Evolutionary conservation across 768 basidiomycete genomes (phyloP), one percentile per base, ranked within the genome.

Genomic region (Lyophyllum shimeji): DNA sequence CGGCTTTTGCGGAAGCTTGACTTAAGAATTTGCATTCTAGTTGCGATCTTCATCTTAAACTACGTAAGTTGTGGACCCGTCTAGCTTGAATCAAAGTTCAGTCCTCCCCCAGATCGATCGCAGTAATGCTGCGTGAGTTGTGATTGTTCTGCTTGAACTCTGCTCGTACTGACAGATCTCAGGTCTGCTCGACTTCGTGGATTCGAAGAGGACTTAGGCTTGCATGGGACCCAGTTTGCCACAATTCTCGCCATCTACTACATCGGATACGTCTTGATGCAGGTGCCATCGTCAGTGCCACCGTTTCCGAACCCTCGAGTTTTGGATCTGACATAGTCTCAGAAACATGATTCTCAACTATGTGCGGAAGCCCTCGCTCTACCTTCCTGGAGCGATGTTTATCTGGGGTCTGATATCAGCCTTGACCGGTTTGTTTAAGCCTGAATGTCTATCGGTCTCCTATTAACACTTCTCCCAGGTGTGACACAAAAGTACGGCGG

Each of bases 321-420:
- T 15, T 2, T 15, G 5, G 17, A n/a, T 40, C 39, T 40, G 39
- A 40, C 2, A 9, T 75, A 76, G 21, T 74, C 75, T 20, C 59
- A 84, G 83, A 17, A 85, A 85, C 54, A 83, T 85, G 78, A 74
- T 85, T 53, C 64, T 86, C 46, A 80, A 82, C 62, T 66, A 75
- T 55, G 75, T 81, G n/a, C 80, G 77, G 47, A 62, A 72, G 61
- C 84, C 83, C 0, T 85, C 83, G 9, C 49, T 82, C 52, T 82
- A 83, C 65, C 72, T 84, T 2, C 79, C 82, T 3, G 60, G 60
- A 46, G 82, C 79, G 54, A 82, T 82, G 77, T 62, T 72, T 12
- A 56, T 82, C 17, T 86, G 84, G 83, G 84, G 85, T 7, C 63
- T 73, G 6, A 69, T 76, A 31, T 79, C 77, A 15, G 50, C 70